phyloP scores from a whole-genome alignment of 257 asterid genomes.

The Lycium ferocissimum region DNA sequence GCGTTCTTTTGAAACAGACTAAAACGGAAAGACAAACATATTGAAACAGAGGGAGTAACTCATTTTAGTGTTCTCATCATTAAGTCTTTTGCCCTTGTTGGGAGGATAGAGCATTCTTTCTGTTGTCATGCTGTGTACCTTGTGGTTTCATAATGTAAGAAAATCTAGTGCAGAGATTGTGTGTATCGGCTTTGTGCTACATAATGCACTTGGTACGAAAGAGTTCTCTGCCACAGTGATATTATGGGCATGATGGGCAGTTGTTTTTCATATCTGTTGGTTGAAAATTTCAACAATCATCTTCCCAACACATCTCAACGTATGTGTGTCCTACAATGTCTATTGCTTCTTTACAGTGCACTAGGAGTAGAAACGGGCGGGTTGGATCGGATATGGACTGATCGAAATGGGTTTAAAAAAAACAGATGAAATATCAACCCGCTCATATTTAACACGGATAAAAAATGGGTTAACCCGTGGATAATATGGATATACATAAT shows the following conservation, averaged over 20 bases:
- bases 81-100: neutral
- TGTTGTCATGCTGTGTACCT: constrained; percentile 35
- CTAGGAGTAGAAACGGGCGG: too few relatives aligned
- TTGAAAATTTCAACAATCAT: constrained; percentile 44
- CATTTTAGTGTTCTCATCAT: neutral
- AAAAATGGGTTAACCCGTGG: too few relatives aligned
- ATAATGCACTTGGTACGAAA: constrained; percentile 37
- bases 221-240: constrained; percentile 43
- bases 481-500: too few relatives aligned
- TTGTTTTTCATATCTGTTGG: constrained; percentile 33
- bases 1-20: too few relatives aligned
- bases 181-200: too few relatives aligned
- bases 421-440: too few relatives aligned
- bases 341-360: neutral
- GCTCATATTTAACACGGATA: too few relatives aligned
- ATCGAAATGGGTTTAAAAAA: too few relatives aligned
- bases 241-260: constrained; percentile 42
- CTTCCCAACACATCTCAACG: constrained; percentile 14
- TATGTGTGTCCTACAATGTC: neutral
- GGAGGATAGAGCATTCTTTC: constrained; percentile 20
- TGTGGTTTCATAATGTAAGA: constrained; percentile 20
- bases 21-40: too few relatives aligned
- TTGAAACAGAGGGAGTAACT: too few relatives aligned
- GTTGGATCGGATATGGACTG: too few relatives aligned
- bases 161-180: too few relatives aligned